phyloP scores from a whole-genome alignment of 2,329 filamentous ascomycete species.

The Pleurostoma richardsiae region DNA sequence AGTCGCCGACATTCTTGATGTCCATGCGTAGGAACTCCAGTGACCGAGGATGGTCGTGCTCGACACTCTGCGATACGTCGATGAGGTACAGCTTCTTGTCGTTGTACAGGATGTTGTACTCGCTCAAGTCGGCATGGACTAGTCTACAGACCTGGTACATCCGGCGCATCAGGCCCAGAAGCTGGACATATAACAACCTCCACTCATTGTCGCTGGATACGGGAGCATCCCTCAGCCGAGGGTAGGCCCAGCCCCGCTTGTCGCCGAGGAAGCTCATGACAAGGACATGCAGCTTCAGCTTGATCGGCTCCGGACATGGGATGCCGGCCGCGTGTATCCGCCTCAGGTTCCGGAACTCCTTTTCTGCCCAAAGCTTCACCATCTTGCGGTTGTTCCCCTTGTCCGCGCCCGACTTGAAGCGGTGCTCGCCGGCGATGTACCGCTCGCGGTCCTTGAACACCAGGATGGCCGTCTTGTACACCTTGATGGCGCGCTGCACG shows the following conservation, averaged over 20 bases:
- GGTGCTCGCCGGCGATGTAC: conserved; percentile 91
- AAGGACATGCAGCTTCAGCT: conserved; percentile 87
- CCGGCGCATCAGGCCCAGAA: conserved; percentile 82
- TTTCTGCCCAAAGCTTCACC: conserved; percentile 98
- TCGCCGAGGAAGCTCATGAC: conserved; percentile 94
- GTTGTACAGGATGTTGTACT: conserved; percentile 96
- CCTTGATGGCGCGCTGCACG: conserved; percentile 85
- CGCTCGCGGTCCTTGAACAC: conserved; percentile 97
- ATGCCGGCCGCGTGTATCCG: conserved; percentile 81
- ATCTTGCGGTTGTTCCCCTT: conserved; percentile 94
- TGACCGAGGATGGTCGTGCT: conserved; percentile 90
- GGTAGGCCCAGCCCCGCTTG: conserved; percentile 80
- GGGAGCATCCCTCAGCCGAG: conserved; percentile 80
- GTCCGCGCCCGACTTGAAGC: conserved; percentile 86
- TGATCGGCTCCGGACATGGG: conserved; percentile 82
- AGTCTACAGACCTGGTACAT: conserved; percentile 90
- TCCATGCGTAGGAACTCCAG: conserved; percentile 97
- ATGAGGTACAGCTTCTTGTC: conserved; percentile 82
- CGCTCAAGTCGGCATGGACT: conserved; percentile 93
- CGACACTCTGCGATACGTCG: conserved; percentile 95
- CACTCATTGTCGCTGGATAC: conserved; percentile 69
- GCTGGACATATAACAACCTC: conserved; percentile 73
- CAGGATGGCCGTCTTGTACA: conserved; percentile 97
- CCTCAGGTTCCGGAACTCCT: conserved; percentile 92
- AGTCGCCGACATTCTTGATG: conserved; percentile 93